Evolutionary conservation across 1,139 yeast genomes (phyloP).

Genomic region (Hyphopichia buzzinii): DNA sequence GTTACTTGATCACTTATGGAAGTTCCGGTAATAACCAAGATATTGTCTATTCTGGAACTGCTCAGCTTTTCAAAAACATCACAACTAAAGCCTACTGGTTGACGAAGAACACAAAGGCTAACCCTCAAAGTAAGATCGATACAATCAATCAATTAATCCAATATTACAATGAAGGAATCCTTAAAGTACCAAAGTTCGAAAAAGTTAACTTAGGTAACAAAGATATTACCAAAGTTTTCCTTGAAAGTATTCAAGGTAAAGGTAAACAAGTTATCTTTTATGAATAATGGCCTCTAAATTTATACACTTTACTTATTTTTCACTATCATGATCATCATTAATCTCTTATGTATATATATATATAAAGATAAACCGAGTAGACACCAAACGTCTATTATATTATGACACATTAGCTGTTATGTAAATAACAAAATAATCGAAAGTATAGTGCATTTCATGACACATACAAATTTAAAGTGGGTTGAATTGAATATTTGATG

Average conservation of each 20-base stretch:
- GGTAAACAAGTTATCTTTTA: conserved; percentile 37
- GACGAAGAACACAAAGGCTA: conserved; percentile 61
- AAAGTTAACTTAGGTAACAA: conserved; percentile 41
- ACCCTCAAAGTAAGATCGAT: conserved; percentile 57
- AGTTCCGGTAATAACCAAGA: conserved; percentile 48
- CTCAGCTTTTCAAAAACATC: conserved; percentile 66
- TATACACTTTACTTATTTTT: neutral
- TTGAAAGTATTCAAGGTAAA: conserved; percentile 44
- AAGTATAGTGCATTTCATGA: no score
- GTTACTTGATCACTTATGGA: conserved; percentile 31
- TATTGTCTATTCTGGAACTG: conserved; percentile 13
- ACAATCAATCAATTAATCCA: conserved; percentile 58
- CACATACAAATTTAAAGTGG: no score
- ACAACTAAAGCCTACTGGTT: conserved; percentile 87
- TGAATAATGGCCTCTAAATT: conserved; percentile 6
- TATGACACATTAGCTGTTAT: no score
- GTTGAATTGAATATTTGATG: no score
- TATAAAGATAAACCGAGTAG: no score
- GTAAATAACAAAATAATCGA: no score
- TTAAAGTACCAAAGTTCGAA: conserved; percentile 52
- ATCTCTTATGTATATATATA: no score
- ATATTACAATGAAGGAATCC: conserved; percentile 57
- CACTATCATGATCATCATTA: neutral
- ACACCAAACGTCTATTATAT: no score
- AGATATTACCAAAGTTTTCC: conserved; percentile 44